Evolutionary conservation across 176 grass and related monocot species (phyloP), one percentile per base, ranked within the genome.

Genomic region (Lolium rigidum): DNA sequence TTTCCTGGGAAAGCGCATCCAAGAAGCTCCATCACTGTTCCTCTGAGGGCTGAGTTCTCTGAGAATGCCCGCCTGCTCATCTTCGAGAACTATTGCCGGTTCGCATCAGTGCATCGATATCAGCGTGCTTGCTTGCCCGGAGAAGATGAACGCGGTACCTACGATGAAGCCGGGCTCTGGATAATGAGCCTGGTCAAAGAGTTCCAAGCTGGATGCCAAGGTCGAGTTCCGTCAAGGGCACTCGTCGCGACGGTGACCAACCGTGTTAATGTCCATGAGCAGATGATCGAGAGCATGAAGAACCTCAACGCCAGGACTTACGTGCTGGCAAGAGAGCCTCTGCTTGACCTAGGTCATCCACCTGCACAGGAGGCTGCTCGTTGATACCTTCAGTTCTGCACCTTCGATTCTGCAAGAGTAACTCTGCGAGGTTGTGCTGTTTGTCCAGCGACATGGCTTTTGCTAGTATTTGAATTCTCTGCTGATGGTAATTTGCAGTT

Each of bases 271-370:
- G 92, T 98, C 52, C 94, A 98, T 65, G 97, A 95, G 71, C 92
- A 95, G 83, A 80, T 98, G 16, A 91, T 95, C 20, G 97, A 95
- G 76, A 90, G 75, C 86, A 85, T 98, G 75, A 98, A 98, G 90
- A 92, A 87, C 69, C 92, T 98, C 25, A 95, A 92, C 39, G 89
- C 77, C 82, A 86, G 97, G 57, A 98, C 97, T 4, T 94, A 89
- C 68, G 50, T 98, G 88, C 76, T 98, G n/a, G 97, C 94, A 49
- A 98, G n/a, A 98, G 88, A 95, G 91, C 67, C 91, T 95, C n/a
- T n/a, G 11, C 88, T 98, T 65, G 97, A 98, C 74, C 92, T 92
- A 54, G 88, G 92, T 24, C 96, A 95, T 15, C 43, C 70, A 90
- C 91, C 89, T 38, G 89, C 93, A 62, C 89, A 93, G 56, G 85